A percentile compares a stretch with the other conserved stretches of the same genome.
Conservation (phyloP, 306 rosid genomes). For the Sicyos edulis region DNA sequence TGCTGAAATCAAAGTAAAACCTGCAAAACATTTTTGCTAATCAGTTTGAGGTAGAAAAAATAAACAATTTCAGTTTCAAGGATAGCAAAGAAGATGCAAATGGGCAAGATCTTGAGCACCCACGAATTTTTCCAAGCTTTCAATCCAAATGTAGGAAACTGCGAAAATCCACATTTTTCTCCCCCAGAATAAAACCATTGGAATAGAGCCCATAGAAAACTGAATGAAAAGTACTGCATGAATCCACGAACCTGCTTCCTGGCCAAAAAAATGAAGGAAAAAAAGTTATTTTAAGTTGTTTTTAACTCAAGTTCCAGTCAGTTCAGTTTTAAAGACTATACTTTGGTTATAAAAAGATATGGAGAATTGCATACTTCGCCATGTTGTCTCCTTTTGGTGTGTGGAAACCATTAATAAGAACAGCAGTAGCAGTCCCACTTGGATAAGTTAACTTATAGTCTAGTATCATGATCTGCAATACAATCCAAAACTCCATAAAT, state of each 20-base stretch:
- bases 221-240: conserved; percentile 57
- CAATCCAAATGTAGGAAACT: conserved; percentile 94
- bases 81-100: background rate
- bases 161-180: conserved; percentile 68
- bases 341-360: background rate
- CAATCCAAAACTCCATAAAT: conserved; percentile 1
- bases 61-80: too few relatives aligned
- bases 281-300: conserved; percentile 25
- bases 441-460: conserved; percentile 88
- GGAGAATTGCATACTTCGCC: conserved; percentile 61
- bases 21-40: conserved; percentile 40
- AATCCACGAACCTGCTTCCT: conserved; percentile 91
- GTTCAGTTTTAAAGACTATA: background rate
- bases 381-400: conserved; percentile 74
- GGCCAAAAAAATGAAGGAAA: conserved; percentile 23
- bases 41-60: conserved; percentile 21
- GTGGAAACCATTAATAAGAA: conserved; percentile 93
- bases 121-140: conserved; percentile 78
- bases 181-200: conserved; percentile 94
- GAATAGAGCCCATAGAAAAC: conserved; percentile 86
- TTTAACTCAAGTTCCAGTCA: conserved; percentile 16
- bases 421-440: conserved; percentile 98
- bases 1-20: conserved; percentile 91
- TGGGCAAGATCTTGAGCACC: conserved; percentile 25
- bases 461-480: conserved; percentile 81